A percentile compares a stretch with the other conserved stretches of the same genome.
Conservation (phyloP, 2,329 filamentous ascomycete species). For the Aureobasidium sp. region DNA sequence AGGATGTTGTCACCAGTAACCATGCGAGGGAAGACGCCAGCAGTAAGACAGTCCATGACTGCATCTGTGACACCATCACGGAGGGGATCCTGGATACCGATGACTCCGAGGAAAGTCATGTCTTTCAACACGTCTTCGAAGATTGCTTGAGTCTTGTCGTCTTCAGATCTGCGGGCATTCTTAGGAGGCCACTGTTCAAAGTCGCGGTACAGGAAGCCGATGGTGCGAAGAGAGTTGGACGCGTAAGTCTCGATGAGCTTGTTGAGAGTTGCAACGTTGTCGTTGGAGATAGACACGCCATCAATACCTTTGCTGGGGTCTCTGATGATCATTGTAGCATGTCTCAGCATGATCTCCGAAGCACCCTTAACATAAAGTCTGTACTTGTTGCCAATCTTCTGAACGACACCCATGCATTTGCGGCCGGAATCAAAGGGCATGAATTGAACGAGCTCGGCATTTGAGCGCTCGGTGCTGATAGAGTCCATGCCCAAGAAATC, state of each 20-base stretch:
- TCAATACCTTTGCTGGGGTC: slow-evolving; percentile 54
- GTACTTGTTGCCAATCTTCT: slow-evolving; percentile 50
- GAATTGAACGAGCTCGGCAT: slow-evolving; percentile 51
- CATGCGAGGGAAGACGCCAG: slow-evolving; percentile 67
- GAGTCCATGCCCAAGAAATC: slow-evolving; percentile 59
- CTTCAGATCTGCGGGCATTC: slow-evolving; percentile 51
- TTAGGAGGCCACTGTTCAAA: slow-evolving; percentile 68
- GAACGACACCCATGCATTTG: slow-evolving; percentile 63
- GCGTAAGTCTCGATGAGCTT: slow-evolving; percentile 71
- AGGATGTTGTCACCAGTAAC: slow-evolving; percentile 67
- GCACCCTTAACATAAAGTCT: slow-evolving; percentile 50
- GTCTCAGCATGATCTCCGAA: slow-evolving; percentile 43
- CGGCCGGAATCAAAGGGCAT: slow-evolving; percentile 57
- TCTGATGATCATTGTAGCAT: slow-evolving; percentile 47
- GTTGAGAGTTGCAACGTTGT: slow-evolving; percentile 54
- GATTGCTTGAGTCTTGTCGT: slow-evolving; percentile 55
- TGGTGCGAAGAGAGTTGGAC: slow-evolving; percentile 71
- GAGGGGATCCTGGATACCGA: slow-evolving; percentile 70
- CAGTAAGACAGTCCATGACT: slow-evolving; percentile 59
- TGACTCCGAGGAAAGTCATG: slow-evolving; percentile 66
- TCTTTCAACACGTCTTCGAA: slow-evolving; percentile 64
- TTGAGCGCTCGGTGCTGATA: slow-evolving; percentile 55
- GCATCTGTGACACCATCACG: slow-evolving; percentile 61
- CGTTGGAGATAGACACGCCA: slow-evolving; percentile 46
- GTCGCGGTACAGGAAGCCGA: slow-evolving; percentile 76